These are phyloP conservation scores for Schwanniomyces occidentalis DNA, from an alignment of 805 yeast species.

Conservation along the genomic window DNA sequence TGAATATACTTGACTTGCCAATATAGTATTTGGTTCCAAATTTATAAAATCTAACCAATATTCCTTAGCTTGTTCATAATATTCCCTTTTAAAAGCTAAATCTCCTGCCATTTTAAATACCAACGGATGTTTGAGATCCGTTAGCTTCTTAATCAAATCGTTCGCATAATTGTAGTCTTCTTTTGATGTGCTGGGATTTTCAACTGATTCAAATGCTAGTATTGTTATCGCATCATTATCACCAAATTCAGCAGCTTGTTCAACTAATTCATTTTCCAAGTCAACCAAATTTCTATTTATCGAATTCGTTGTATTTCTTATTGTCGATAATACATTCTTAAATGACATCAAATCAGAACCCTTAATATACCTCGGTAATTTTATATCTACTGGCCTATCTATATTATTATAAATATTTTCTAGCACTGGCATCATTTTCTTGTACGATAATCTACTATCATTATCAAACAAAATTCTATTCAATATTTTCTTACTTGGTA, in stretches of 20 bases:
- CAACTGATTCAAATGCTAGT: conserved; percentile 65
- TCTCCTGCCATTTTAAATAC: conserved; percentile 82
- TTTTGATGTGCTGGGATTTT: conserved; percentile 26
- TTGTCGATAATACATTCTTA: conserved; percentile 63
- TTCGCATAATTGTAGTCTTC: conserved; percentile 69
- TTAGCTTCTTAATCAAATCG: conserved; percentile 55
- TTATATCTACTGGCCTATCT: conserved; percentile 37
- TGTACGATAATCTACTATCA: conserved; percentile 56
- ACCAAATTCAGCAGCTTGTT: conserved; percentile 81
- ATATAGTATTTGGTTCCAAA: conserved; percentile 55
- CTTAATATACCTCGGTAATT: conserved; percentile 47
- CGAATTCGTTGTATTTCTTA: conserved; percentile 61
- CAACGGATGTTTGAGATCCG: conserved; percentile 65
- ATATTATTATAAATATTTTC: conserved; percentile 50
- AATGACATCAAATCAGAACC: conserved; percentile 66
- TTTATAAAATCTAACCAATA: conserved; percentile 61
- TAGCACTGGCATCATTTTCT: conserved; percentile 54
- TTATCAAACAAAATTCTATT: conserved; percentile 66
- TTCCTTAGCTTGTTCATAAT: conserved; percentile 53
- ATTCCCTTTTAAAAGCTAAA: conserved; percentile 53
- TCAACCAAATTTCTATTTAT: conserved; percentile 55
- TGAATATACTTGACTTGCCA: conserved; percentile 72
- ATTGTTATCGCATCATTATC: conserved; percentile 77
- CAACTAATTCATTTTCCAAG: conserved; percentile 73
- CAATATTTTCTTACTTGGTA: conserved; percentile 60